Conservation (phyloP, 2,329 filamentous ascomycete genomes). For the Neonectria hederae region DNA sequence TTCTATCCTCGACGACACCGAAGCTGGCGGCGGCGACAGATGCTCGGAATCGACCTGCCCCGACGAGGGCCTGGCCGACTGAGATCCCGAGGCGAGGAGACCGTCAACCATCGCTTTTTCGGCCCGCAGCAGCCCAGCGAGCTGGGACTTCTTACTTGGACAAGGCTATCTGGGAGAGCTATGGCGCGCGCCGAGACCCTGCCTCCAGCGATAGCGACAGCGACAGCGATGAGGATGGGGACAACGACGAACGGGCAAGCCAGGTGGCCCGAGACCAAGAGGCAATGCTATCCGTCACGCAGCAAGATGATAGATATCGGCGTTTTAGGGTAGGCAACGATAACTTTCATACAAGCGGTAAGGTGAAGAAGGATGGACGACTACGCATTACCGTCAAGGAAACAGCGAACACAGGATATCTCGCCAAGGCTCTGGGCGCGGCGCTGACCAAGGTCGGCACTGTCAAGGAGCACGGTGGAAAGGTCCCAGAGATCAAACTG, state of each 20-base stretch:
- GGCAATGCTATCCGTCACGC: conserved; percentile 11
- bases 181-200: conserved; percentile 31
- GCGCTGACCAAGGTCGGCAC: conserved; percentile 57
- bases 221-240: conserved; percentile 1
- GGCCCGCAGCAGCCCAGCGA: background rate
- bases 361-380: conserved; percentile 74
- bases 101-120: conserved; percentile 4
- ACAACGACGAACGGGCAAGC: conserved; percentile 37
- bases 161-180: conserved; percentile 37
- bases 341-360: conserved; percentile 71
- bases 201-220: conserved; percentile 36
- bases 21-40: background rate
- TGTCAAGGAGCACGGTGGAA: conserved; percentile 7
- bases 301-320: conserved; percentile 38
- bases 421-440: conserved; percentile 77
- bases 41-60: background rate
- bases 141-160: conserved; percentile 40
- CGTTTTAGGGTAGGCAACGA: conserved; percentile 70
- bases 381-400: conserved; percentile 78
- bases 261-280: background rate
- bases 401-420: conserved; percentile 73
- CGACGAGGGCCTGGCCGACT: conserved; percentile 10
- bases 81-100: background rate
- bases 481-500: conserved; percentile 23
- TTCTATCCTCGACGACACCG: background rate